These are phyloP conservation scores for Nakataea oryzae DNA, from an alignment of 2,329 filamentous ascomycete species.

Conservation along the genomic window DNA sequence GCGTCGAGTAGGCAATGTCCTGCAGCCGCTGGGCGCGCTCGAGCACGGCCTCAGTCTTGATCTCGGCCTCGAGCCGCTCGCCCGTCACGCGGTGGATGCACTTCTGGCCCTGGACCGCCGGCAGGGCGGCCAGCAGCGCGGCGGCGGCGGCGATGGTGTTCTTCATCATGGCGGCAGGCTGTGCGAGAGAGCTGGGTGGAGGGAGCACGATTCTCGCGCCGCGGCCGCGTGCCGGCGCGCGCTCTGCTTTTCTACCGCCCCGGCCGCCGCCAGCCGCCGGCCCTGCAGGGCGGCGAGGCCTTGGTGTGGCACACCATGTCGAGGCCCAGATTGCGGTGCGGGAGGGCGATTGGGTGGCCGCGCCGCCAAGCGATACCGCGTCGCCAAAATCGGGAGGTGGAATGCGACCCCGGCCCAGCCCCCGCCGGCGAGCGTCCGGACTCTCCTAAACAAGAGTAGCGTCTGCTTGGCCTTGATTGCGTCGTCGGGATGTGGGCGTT, in stretches of 20 bases:
- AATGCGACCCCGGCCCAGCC: background rate
- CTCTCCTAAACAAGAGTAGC: background rate
- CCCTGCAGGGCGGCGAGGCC: background rate
- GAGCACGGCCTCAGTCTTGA: background rate
- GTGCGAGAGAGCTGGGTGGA: too few species aligned
- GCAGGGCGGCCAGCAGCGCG: background rate
- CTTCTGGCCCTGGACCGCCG: background rate
- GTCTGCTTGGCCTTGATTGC: too few species aligned
- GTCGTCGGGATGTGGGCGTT: background rate
- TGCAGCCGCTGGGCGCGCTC: background rate
- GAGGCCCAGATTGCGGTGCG: background rate
- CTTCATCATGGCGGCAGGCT: background rate
- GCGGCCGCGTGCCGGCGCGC: too few species aligned
- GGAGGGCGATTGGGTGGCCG: background rate
- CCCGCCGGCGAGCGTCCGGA: background rate
- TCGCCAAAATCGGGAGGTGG: background rate
- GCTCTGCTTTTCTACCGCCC: too few species aligned
- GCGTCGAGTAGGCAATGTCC: slow-evolving; percentile 3
- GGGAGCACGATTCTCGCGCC: too few species aligned
- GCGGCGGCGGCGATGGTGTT: background rate
- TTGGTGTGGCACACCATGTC: background rate
- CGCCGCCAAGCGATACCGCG: background rate
- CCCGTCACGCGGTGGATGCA: slow-evolving; percentile 3
- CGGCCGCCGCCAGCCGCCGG: background rate
- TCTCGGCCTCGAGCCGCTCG: slow-evolving; percentile 2